A percentile compares a stretch with the other conserved stretches of the same genome.
phyloP scores from a whole-genome alignment of 257 asterid genomes.

The Solanum pinnatisectum region DNA sequence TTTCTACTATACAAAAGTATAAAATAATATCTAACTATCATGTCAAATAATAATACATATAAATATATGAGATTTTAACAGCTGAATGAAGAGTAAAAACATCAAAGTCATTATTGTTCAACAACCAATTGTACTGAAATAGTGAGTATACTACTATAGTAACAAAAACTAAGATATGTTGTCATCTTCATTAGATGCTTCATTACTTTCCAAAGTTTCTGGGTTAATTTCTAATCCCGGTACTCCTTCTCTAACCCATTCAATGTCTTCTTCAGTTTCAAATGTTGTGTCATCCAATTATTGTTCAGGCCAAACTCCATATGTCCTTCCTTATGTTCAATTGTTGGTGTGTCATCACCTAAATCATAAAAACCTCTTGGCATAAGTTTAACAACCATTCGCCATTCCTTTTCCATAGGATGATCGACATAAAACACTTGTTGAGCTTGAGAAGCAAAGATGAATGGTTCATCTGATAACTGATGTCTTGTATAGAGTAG shows the following conservation, averaged over 20 bases:
- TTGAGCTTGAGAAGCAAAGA: not conserved
- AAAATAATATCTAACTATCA: no score
- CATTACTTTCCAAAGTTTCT: not conserved
- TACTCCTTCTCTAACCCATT: not conserved
- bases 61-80: no score
- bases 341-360: not conserved
- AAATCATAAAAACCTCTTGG: not conserved
- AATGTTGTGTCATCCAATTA: no score
- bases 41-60: no score
- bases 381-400: not conserved
- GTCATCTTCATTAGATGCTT: not conserved
- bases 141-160: not conserved
- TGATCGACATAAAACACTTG: not conserved
- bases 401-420: not conserved
- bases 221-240: not conserved
- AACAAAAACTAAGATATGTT: not conserved
- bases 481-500: not conserved
- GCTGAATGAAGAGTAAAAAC: not conserved
- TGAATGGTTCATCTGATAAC: not conserved
- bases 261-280: not conserved
- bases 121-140: not conserved
- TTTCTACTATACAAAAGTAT: no score
- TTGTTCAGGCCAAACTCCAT: not conserved
- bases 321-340: not conserved
- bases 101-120: not conserved